These are phyloP conservation scores for Alternaria brassicae DNA, from an alignment of 2,329 filamentous ascomycete genomes.

Conservation along the genomic window DNA sequence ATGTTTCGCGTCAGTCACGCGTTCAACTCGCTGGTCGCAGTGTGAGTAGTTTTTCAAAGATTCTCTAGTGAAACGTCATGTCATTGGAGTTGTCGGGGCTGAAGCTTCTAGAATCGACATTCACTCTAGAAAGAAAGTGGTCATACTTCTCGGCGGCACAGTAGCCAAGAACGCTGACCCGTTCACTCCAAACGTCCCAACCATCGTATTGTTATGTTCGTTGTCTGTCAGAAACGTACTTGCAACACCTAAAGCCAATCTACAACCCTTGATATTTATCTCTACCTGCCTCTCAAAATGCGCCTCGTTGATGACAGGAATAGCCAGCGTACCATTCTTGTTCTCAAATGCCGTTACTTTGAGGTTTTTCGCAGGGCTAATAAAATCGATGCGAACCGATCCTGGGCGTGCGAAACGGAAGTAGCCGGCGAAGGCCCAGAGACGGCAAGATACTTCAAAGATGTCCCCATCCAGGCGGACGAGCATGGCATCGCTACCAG, in stretches of 20 bases:
- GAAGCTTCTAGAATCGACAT: no score
- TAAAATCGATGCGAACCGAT: slow-evolving; percentile 43
- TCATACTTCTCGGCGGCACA: no score
- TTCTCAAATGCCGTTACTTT: slow-evolving; percentile 40
- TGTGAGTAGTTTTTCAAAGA: no score
- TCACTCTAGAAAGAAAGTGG: no score
- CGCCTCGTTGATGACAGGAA: slow-evolving; percentile 44
- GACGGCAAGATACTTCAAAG: slow-evolving; percentile 38
- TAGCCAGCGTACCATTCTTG: slow-evolving; percentile 34
- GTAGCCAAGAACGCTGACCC: not conserved
- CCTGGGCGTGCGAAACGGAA: slow-evolving; percentile 46
- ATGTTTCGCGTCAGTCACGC: not conserved
- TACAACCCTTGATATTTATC: not conserved
- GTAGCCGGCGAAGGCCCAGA: slow-evolving; percentile 52
- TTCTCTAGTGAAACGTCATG: no score
- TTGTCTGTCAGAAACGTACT: slow-evolving; percentile 15
- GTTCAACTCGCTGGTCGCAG: not conserved
- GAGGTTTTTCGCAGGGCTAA: slow-evolving; percentile 28
- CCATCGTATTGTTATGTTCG: slow-evolving; percentile 13
- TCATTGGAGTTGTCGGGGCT: no score
- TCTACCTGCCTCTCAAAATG: slow-evolving; percentile 13
- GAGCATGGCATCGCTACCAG: slow-evolving; percentile 21
- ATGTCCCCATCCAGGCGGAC: slow-evolving; percentile 36
- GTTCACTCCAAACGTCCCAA: slow-evolving; percentile 1
- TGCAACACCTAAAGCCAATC: not conserved